Base-by-base conservation (phyloP, 2,329 filamentous ascomycete species). In the Aspergillus floridensis region DNA sequence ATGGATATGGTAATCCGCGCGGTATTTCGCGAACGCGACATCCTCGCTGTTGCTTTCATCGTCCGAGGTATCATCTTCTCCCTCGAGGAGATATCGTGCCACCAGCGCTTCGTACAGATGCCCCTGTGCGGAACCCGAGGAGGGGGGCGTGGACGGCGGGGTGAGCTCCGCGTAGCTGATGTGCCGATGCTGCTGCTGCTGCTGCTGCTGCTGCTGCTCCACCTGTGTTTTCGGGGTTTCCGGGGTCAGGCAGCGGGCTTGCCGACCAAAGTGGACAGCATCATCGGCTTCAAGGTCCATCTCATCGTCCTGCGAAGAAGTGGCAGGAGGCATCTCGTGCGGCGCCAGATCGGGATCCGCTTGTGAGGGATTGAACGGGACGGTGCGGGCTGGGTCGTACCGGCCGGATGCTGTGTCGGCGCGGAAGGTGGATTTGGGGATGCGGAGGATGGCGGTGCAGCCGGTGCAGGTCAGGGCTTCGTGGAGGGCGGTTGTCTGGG, bases 1-100 rank as follows among this genome's bases (percentile, higher is more conserved):
- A 14, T 70, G 69, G 21, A 75, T 68, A 51, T 75, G 73, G n/a
- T 65, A 71, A 47, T 74, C 72, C 4, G 72, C 63, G 16, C 63
- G 63, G 47, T 74, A 74, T 35, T 67, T 67, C 3, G 72, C 71
- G 35, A 70, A 68, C 1, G 64, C 53, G 3, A 59, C 16, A 24
- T 65, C 63, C 2, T 51, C 35, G 8, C 64, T 51, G 1, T 60
- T 38, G 16, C 32, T 35, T 16, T 5, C 32, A 5, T 35, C 32
- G 32, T 35, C 32, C 2, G 61, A 56, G 22, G 26, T 8, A 8
- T 7, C 8, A 29, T 29, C 26, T 8, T 8, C 26, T 3, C 26
- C 26, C 26, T 65, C 56, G 5, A 29, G n/a, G 14, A 32, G 12
- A 32, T 55, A 56, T 2, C 14, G 16, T 14, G 51, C 21, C 7